Conservation (phyloP, 257 asterid genomes). For the Capsicum baccatum region DNA sequence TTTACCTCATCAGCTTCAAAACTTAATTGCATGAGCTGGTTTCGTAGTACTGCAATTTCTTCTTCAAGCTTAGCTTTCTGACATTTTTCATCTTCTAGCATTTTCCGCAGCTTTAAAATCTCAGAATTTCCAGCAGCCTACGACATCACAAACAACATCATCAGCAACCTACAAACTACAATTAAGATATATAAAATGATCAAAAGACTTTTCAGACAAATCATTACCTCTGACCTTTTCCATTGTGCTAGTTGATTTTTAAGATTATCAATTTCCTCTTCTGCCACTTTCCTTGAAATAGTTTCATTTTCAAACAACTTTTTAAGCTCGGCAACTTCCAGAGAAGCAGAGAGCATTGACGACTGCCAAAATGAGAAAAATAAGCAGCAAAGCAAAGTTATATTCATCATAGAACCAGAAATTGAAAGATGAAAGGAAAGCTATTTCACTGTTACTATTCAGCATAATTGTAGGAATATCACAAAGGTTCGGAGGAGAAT, state of each 20-base stretch:
- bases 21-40: conserved; percentile 72
- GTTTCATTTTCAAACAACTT: conserved; percentile 62
- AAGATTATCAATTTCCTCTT: conserved; percentile 61
- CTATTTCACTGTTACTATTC: neutral
- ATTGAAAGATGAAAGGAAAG: neutral
- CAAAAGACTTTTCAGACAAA: neutral
- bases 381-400: conserved; percentile 11
- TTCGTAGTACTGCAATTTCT: conserved; percentile 64
- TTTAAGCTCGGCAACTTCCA: conserved; percentile 65
- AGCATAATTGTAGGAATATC: too few species aligned
- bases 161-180: conserved; percentile 33
- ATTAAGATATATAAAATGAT: neutral
- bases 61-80: conserved; percentile 70
- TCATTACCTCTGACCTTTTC: conserved; percentile 70
- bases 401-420: neutral
- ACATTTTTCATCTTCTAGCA: conserved; percentile 68
- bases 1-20: conserved; percentile 85
- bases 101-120: conserved; percentile 61
- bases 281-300: conserved; percentile 68
- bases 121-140: conserved; percentile 72
- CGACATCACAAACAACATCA: conserved; percentile 28
- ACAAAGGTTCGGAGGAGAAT: too few species aligned
- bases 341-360: conserved; percentile 43
- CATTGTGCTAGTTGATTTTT: conserved; percentile 59
- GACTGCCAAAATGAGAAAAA: conserved; percentile 45